These are phyloP conservation scores for Clavispora asparagi DNA, from an alignment of 805 yeast genomes.

Conservation along the genomic window DNA sequence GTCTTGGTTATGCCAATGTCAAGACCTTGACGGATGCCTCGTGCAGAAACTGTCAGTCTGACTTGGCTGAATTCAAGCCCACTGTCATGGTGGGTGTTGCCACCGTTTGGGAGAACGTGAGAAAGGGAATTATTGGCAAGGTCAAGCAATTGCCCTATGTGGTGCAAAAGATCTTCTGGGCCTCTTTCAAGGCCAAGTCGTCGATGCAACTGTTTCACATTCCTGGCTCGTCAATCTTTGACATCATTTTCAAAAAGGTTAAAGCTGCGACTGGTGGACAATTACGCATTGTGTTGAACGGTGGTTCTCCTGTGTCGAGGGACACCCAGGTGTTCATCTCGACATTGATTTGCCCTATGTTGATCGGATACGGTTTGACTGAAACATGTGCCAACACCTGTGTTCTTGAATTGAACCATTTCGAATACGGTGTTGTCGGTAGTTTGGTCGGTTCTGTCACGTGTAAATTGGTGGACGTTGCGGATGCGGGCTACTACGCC, in stretches of 20 bases:
- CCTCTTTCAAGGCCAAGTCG: conserved; percentile 71
- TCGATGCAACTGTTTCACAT: conserved; percentile 57
- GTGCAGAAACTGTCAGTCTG: conserved; percentile 81
- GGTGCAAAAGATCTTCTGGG: conserved; percentile 83
- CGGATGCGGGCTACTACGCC: conserved; percentile 87
- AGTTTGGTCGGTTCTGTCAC: conserved; percentile 78
- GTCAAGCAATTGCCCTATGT: conserved; percentile 59
- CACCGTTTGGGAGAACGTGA: conserved; percentile 94
- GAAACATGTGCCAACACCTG: conserved; percentile 91
- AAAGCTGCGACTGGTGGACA: conserved; percentile 94
- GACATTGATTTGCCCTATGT: conserved; percentile 74
- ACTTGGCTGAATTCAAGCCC: conserved; percentile 81
- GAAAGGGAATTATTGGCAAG: conserved; percentile 84
- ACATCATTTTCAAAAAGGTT: conserved; percentile 80
- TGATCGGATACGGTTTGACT: conserved; percentile 93
- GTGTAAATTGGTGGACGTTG: conserved; percentile 83
- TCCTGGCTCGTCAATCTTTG: conserved; percentile 71
- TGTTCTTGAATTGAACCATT: conserved; percentile 56
- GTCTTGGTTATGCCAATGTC: conserved; percentile 85
- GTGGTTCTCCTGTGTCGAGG: conserved; percentile 84
- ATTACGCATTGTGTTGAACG: conserved; percentile 68
- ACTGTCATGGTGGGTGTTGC: conserved; percentile 98
- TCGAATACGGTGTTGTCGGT: conserved; percentile 78
- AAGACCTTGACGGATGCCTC: conserved; percentile 84
- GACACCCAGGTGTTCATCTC: conserved; percentile 81